Conservation (phyloP, 2,329 filamentous ascomycete genomes). For the Exutisphaerella laricina region DNA sequence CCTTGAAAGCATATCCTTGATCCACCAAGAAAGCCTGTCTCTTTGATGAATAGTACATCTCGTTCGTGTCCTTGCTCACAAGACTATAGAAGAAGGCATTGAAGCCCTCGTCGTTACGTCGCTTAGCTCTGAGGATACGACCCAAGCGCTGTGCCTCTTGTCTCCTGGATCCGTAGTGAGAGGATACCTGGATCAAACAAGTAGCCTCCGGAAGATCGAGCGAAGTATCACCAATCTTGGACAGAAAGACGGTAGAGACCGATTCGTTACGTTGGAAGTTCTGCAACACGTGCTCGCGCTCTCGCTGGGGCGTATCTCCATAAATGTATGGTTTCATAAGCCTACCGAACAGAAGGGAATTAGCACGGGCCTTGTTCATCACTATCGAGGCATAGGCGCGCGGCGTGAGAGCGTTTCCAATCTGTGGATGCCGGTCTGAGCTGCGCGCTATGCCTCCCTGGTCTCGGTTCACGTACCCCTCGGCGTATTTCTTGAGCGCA, state of each 20-base stretch:
- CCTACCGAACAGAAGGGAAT: too few relatives aligned
- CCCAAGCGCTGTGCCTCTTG: slow-evolving; percentile 94
- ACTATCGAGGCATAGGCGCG: too few relatives aligned
- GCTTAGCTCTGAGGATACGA: slow-evolving; percentile 88
- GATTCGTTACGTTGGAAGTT: slow-evolving; percentile 92
- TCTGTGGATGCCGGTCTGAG: too few relatives aligned
- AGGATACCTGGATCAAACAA: slow-evolving; percentile 93
- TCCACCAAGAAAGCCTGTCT: slow-evolving; percentile 95
- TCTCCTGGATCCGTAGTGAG: slow-evolving; percentile 92
- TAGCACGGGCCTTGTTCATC: too few relatives aligned
- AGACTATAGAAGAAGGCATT: slow-evolving; percentile 99
- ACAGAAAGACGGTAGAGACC: slow-evolving; percentile 90
- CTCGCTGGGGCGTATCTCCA: slow-evolving; percentile 76
- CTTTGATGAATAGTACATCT: slow-evolving; percentile 98
- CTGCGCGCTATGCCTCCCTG: too few relatives aligned
- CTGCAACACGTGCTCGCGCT: slow-evolving; percentile 80
- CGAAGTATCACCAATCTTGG: slow-evolving; percentile 98
- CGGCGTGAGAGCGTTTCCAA: too few relatives aligned
- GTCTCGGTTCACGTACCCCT: slow-evolving; percentile 68
- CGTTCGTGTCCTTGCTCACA: slow-evolving; percentile 93
- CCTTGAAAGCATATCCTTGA: slow-evolving; percentile 97
- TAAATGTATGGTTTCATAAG: slow-evolving; percentile 95
- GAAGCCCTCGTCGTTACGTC: slow-evolving; percentile 94
- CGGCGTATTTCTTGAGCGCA: slow-evolving; percentile 77
- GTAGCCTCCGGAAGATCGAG: slow-evolving; percentile 94